A percentile compares a stretch with the other conserved stretches of the same genome.
Evolutionary conservation across 1,139 yeast genomes (phyloP).

Genomic region (Nadsonia commutata): DNA sequence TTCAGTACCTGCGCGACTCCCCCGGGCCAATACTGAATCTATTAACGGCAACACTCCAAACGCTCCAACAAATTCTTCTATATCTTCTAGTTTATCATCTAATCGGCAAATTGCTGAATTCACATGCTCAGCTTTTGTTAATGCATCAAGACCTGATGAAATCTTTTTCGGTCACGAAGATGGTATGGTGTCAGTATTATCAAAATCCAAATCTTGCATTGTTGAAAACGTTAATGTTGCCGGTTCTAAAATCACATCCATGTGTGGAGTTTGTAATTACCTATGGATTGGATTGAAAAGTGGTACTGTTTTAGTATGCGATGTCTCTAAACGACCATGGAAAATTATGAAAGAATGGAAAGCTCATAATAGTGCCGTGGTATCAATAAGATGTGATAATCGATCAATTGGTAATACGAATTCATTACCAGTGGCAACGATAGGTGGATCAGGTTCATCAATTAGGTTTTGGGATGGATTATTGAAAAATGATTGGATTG

Average conservation of each 20-base stretch:
- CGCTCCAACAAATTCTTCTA: conserved; percentile 5
- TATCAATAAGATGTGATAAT: conserved; percentile 11
- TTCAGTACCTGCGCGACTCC: no score
- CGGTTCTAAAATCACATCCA: conserved; percentile 20
- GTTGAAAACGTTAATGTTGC: conserved; percentile 23
- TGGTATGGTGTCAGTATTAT: conserved; percentile 25
- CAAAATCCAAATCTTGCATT: conserved; percentile 15
- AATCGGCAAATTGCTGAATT: conserved; percentile 18
- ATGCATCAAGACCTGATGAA: conserved; percentile 16
- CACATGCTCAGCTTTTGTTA: conserved; percentile 19
- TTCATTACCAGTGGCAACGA: conserved; percentile 12
- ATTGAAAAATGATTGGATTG: conserved; percentile 24
- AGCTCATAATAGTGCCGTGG: conserved; percentile 23
- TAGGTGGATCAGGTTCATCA: conserved; percentile 12
- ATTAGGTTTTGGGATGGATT: conserved; percentile 25
- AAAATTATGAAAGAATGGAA: conserved; percentile 26
- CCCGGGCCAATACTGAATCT: conserved; percentile 3
- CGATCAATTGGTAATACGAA: conserved; percentile 4
- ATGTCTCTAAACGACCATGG: conserved; percentile 22
- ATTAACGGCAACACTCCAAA: conserved; percentile 2
- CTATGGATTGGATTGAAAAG: conserved; percentile 28
- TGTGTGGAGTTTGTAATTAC: conserved; percentile 20
- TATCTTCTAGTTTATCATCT: conserved; percentile 7
- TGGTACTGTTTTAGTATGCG: conserved; percentile 25
- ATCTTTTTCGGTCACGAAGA: conserved; percentile 30